These are phyloP conservation scores for Fusarium nurragi DNA, from an alignment of 2,329 filamentous ascomycete genomes.

Conservation along the genomic window DNA sequence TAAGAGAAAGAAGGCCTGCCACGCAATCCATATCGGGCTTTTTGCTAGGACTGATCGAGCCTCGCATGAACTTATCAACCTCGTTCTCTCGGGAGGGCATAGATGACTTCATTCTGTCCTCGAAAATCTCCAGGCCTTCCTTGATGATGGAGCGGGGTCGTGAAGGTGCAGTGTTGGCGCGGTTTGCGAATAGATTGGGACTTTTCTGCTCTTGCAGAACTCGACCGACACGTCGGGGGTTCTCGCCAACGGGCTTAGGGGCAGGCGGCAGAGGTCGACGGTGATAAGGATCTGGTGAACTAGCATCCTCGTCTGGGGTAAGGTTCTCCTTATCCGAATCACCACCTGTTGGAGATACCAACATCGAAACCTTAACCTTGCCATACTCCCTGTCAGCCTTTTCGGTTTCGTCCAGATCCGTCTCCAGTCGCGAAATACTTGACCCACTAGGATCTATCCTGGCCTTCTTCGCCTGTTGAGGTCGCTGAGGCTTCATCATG, in stretches of 20 bases:
- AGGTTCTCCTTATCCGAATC: slow-evolving; percentile 98
- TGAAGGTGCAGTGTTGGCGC: slow-evolving; percentile 54
- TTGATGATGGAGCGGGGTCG: slow-evolving; percentile 47
- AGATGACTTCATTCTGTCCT: slow-evolving; percentile 54
- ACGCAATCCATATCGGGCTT: slow-evolving; percentile 87
- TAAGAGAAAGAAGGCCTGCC: slow-evolving; percentile 86
- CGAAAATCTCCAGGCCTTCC: slow-evolving; percentile 60
- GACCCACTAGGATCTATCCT: slow-evolving; percentile 70
- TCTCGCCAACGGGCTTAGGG: slow-evolving; percentile 38
- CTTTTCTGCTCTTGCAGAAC: slow-evolving; percentile 54
- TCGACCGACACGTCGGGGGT: slow-evolving; percentile 55
- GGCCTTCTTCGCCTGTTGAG: slow-evolving; percentile 65
- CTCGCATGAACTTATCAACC: slow-evolving; percentile 77
- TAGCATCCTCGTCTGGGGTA: slow-evolving; percentile 64
- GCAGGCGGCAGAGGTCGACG: slow-evolving; percentile 52
- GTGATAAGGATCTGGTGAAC: slow-evolving; percentile 45
- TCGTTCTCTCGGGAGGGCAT: slow-evolving; percentile 60
- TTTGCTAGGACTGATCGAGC: slow-evolving; percentile 73
- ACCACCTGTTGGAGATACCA: slow-evolving; percentile 49
- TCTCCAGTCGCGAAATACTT: slow-evolving; percentile 70
- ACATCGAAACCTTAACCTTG: slow-evolving; percentile 53
- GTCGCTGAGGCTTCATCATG: slow-evolving; percentile 45
- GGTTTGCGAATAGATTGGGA: slow-evolving; percentile 48
- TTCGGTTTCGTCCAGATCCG: slow-evolving; percentile 41
- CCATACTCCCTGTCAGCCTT: slow-evolving; percentile 42